These are phyloP conservation scores for Przewalskia tangutica DNA, from an alignment of 257 asterid genomes.

Conservation along the genomic window DNA sequence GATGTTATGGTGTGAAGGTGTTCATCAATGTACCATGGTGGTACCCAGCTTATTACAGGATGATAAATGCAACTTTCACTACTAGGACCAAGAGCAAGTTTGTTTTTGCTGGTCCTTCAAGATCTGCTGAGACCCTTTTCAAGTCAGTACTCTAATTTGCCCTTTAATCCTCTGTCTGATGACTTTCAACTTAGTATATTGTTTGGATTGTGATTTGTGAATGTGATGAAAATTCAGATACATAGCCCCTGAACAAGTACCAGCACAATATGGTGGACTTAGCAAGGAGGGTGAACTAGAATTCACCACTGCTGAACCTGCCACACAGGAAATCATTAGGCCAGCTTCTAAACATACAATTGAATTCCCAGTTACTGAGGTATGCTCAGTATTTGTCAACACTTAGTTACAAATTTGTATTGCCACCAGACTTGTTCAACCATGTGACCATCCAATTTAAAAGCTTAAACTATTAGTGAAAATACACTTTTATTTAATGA, in stretches of 20 bases:
- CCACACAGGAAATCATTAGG: slow-evolving; percentile 40
- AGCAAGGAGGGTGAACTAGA: slow-evolving; percentile 43
- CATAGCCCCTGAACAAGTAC: slow-evolving; percentile 61
- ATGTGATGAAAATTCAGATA: slow-evolving; percentile 26
- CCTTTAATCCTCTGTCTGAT: neutral
- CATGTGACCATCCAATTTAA: neutral
- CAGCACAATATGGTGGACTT: slow-evolving; percentile 60
- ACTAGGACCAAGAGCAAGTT: slow-evolving; percentile 21
- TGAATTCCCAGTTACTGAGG: slow-evolving; percentile 55
- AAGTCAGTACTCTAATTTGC: slow-evolving; percentile 33
- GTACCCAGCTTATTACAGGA: slow-evolving; percentile 81
- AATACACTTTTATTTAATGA: neutral
- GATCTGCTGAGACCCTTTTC: slow-evolving; percentile 79
- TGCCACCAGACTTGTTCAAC: neutral
- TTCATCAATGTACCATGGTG: slow-evolving; percentile 98
- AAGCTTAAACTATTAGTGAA: neutral
- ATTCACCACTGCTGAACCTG: slow-evolving; percentile 38
- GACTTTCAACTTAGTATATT: neutral
- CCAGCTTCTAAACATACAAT: slow-evolving; percentile 48
- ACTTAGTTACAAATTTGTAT: neutral
- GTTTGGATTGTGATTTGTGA: neutral
- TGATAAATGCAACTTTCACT: slow-evolving; percentile 82
- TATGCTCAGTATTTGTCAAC: neutral
- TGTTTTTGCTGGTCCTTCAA: slow-evolving; percentile 79
- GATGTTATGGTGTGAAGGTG: slow-evolving; percentile 33